A percentile compares a stretch with the other conserved stretches of the same genome.
phyloP scores from a whole-genome alignment of 768 basidiomycete species.

The Hypholoma sublateritium region DNA sequence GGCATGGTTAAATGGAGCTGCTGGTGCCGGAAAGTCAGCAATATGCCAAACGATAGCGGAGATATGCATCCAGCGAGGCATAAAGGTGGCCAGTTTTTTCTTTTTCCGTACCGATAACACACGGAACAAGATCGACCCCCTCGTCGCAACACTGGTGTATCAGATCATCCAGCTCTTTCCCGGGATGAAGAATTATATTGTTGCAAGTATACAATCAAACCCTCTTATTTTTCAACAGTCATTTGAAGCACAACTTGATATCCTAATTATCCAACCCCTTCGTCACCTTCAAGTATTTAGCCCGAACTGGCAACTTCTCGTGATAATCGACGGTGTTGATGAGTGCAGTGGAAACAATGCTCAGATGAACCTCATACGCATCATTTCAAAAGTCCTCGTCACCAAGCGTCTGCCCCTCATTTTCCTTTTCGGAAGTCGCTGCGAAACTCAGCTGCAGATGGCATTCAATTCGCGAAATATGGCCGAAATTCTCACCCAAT shows the following conservation, averaged over 20 bases:
- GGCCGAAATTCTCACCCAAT: neutral
- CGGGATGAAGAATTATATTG: neutral
- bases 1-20: neutral
- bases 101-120: neutral
- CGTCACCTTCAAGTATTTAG: neutral
- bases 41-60: neutral
- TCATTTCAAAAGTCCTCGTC: neutral
- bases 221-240: neutral
- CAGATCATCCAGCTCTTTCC: neutral
- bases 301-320: neutral
- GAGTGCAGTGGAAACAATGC: conserved; percentile 14
- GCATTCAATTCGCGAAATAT: neutral
- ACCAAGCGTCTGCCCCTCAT: neutral
- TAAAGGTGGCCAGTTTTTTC: neutral
- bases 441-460: conserved; percentile 5
- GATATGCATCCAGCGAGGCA: neutral
- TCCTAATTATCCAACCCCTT: conserved; percentile 7
- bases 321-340: conserved; percentile 21
- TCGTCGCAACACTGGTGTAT: neutral
- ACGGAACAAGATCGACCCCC: neutral
- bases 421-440: conserved; percentile 12
- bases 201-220: neutral
- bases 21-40: neutral
- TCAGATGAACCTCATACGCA: neutral
- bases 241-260: neutral